These are phyloP conservation scores for Cutaneotrichosporon sp. DNA, from an alignment of 1,284 basidiomycete genomes.

Conservation along the genomic window DNA sequence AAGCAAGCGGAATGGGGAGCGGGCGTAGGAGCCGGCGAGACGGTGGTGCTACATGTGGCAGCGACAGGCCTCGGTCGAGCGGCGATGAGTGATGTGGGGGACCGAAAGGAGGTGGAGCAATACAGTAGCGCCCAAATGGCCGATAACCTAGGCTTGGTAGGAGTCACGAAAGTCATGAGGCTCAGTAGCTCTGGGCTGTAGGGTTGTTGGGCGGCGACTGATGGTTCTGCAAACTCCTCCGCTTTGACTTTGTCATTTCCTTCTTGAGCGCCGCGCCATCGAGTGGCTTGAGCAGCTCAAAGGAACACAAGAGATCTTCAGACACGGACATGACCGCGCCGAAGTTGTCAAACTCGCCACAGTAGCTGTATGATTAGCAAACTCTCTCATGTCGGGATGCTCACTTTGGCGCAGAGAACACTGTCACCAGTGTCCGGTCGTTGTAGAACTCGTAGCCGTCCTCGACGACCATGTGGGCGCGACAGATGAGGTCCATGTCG, in stretches of 20 bases:
- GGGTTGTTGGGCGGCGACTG: constrained; percentile 50
- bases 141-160: neutral
- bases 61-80: too few species aligned
- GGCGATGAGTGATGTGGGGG: neutral
- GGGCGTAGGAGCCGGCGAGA: too few species aligned
- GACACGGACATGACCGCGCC: constrained; percentile 86
- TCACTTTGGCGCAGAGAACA: constrained; percentile 95
- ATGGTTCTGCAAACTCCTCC: constrained; percentile 63
- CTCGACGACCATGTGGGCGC: constrained; percentile 99
- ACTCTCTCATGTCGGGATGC: constrained; percentile 34
- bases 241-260: constrained; percentile 98
- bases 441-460: constrained; percentile 99
- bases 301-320: constrained; percentile 94
- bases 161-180: too few species aligned
- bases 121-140: constrained; percentile 12
- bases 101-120: constrained; percentile 2
- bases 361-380: constrained; percentile 32
- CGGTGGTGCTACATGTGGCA: too few species aligned
- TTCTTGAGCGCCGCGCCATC: constrained; percentile 93
- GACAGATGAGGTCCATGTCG: constrained; percentile 99
- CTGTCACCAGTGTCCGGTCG: constrained; percentile 94
- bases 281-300: constrained; percentile 92
- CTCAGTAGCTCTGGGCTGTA: constrained; percentile 47
- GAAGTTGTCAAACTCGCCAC: constrained; percentile 71
- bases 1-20: neutral